Evolutionary conservation across 179 eudicot species (phyloP).

Genomic region (Gypsophila paniculata): DNA sequence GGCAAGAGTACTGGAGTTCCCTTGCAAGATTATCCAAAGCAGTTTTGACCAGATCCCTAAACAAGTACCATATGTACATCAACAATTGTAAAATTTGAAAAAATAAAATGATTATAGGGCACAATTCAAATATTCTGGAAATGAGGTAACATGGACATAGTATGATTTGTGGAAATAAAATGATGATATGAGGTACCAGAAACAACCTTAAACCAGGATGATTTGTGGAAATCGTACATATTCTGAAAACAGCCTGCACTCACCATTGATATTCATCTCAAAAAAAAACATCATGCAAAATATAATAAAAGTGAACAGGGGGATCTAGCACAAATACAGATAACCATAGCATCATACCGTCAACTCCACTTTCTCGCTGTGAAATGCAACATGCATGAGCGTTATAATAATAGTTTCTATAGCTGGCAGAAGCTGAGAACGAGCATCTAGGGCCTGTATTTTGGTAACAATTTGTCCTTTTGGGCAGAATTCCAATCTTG

Average conservation of each 20-base stretch:
- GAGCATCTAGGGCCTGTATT: constrained; percentile 53
- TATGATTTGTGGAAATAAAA: too few relatives aligned
- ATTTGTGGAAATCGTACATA: constrained; percentile 73
- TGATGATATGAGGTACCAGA: not conserved
- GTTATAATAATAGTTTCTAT: constrained; percentile 80
- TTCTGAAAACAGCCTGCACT: constrained; percentile 79
- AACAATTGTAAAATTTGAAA: not conserved
- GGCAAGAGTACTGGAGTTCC: constrained; percentile 49
- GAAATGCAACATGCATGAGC: constrained; percentile 70
- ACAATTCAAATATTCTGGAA: constrained; percentile 8
- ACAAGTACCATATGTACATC: constrained; percentile 18
- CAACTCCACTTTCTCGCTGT: constrained; percentile 83
- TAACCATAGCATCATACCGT: constrained; percentile 45
- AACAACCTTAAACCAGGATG: constrained; percentile 70
- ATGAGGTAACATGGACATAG: not conserved
- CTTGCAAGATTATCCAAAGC: constrained; percentile 71
- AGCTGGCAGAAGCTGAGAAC: constrained; percentile 50
- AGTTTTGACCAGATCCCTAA: constrained; percentile 74
- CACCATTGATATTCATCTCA: constrained; percentile 9
- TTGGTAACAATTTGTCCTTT: constrained; percentile 58
- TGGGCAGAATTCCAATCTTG: constrained; percentile 58
- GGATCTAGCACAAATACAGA: not conserved
- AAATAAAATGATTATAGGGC: not conserved
- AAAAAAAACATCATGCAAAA: constrained; percentile 1
- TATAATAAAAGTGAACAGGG: not conserved